Conservation (phyloP, 2,329 filamentous ascomycete genomes). For the Scedosporium minutisporum region DNA sequence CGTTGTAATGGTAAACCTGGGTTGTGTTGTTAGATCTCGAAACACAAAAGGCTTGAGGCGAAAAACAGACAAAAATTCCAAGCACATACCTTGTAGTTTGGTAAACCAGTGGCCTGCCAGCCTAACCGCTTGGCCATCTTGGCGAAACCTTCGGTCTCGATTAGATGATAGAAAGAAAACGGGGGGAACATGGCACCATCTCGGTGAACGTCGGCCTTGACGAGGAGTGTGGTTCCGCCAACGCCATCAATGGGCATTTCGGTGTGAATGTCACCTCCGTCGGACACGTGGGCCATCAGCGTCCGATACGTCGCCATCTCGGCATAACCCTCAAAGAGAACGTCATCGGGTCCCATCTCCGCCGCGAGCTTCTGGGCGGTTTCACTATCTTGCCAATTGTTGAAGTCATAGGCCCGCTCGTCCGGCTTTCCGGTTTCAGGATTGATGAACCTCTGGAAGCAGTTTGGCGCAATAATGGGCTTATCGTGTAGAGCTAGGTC, state of each 20-base stretch:
- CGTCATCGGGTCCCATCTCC: constrained; percentile 83
- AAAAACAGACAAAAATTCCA: neutral
- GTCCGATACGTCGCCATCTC: constrained; percentile 88
- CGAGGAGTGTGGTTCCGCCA: constrained; percentile 81
- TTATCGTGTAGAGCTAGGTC: constrained; percentile 83
- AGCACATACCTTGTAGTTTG: constrained; percentile 81
- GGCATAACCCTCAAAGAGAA: constrained; percentile 84
- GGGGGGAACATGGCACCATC: constrained; percentile 98
- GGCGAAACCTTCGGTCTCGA: constrained; percentile 96
- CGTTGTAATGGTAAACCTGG: constrained; percentile 84
- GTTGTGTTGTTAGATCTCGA: neutral
- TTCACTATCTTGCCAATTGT: constrained; percentile 90
- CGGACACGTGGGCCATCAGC: constrained; percentile 77
- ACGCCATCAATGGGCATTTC: constrained; percentile 83
- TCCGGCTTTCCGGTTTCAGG: constrained; percentile 56
- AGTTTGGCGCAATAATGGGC: constrained; percentile 89
- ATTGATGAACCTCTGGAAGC: constrained; percentile 79
- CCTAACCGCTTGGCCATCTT: constrained; percentile 90
- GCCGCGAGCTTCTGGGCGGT: constrained; percentile 65
- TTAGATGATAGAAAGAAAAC: constrained; percentile 91
- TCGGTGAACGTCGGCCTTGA: constrained; percentile 93
- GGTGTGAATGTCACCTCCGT: constrained; percentile 44
- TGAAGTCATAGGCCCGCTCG: constrained; percentile 88
- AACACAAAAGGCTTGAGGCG: neutral
- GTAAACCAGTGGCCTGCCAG: constrained; percentile 78